These are phyloP conservation scores for Aspergillus amoenus DNA, from an alignment of 2,329 filamentous ascomycete genomes.

Conservation along the genomic window DNA sequence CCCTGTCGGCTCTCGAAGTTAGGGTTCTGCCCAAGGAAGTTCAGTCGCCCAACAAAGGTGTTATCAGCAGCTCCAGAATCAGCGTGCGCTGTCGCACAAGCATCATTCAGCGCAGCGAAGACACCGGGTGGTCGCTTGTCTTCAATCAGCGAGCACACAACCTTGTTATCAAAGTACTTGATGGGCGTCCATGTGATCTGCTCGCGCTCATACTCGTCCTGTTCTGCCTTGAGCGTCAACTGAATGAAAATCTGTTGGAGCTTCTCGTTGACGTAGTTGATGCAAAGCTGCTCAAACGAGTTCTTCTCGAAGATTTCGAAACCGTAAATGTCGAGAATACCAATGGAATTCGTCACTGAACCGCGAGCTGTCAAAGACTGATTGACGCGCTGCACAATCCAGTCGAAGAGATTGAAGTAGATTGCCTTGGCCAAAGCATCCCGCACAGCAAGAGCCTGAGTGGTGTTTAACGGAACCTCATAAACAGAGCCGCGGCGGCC, in stretches of 20 bases:
- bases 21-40: slow-evolving; percentile 79
- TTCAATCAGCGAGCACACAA: slow-evolving; percentile 96
- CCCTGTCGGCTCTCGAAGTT: slow-evolving; percentile 91
- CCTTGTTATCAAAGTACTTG: slow-evolving; percentile 99
- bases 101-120: slow-evolving; percentile 95
- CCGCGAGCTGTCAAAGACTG: slow-evolving; percentile 78
- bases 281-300: slow-evolving; percentile 97
- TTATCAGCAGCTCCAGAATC: slow-evolving; percentile 92
- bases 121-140: slow-evolving; percentile 85
- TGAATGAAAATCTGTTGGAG: slow-evolving; percentile 99
- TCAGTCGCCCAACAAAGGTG: slow-evolving; percentile 91
- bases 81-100: slow-evolving; percentile 96
- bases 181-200: slow-evolving; percentile 99
- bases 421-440: slow-evolving; percentile 95
- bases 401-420: slow-evolving; percentile 96
- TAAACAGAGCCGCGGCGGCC: slow-evolving; percentile 67
- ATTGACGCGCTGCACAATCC: slow-evolving; percentile 94
- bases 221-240: slow-evolving; percentile 90
- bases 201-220: slow-evolving; percentile 94
- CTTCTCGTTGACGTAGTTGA: slow-evolving; percentile 99
- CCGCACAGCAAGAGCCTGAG: slow-evolving; percentile 81
- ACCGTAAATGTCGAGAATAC: slow-evolving; percentile 97
- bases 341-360: slow-evolving; percentile 77
- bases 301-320: slow-evolving; percentile 99
- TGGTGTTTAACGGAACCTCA: slow-evolving; percentile 76